Evolutionary conservation across 495 filamentous ascomycete species (phyloP), one percentile per base, ranked within the genome.

Genomic region (Penicillium verhagenii): DNA sequence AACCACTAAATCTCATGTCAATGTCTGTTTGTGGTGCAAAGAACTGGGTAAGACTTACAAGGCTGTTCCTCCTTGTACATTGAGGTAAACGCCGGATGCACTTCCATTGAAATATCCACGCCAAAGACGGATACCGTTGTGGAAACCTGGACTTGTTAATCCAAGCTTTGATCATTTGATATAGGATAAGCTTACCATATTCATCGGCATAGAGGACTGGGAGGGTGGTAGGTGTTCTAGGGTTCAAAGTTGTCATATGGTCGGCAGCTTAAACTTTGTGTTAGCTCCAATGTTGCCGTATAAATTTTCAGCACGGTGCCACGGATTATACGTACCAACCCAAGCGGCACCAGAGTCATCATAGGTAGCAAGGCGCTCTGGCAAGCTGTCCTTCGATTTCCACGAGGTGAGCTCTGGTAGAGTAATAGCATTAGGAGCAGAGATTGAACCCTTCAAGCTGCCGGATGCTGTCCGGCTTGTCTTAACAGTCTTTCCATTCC

Each of bases 311-410:
- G n/a, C 8, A 8, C n/a, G 21, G 35, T n/a, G n/a, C n/a, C 11
- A 2, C 19, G 11, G 35, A 1, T 6, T n/a, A 31, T 42, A 69
- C 70, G 55, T 60, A 73, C 70, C 71, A 33, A 79, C 79, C 89
- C 89, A 91, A 3, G 71, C 72, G 0, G 55, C 42, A 18, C 67
- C 62, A 28, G 78, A 79, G 60, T 91, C 88, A 57, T 86, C 78
- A 58, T 90, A 91, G 23, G 56, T 58, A 6, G 71, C 48, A 23
- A 75, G 61, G 11, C 87, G 75, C 64, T 91, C 89, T 0, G 88
- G 88, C 2, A 92, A 79, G 47, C 81, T 80, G 72, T 92, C 82
- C 37, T 85, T 67, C 38, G 78, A 79, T 59, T 82, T 86, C 88
- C 89, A 92, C 0, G 74, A 62, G 18, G 65, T 66, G 9, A 91